A percentile compares a stretch with the other conserved stretches of the same genome.
These are phyloP conservation scores for Diatrype stigma DNA, from an alignment of 2,329 filamentous ascomycete species.

Conservation along the genomic window DNA sequence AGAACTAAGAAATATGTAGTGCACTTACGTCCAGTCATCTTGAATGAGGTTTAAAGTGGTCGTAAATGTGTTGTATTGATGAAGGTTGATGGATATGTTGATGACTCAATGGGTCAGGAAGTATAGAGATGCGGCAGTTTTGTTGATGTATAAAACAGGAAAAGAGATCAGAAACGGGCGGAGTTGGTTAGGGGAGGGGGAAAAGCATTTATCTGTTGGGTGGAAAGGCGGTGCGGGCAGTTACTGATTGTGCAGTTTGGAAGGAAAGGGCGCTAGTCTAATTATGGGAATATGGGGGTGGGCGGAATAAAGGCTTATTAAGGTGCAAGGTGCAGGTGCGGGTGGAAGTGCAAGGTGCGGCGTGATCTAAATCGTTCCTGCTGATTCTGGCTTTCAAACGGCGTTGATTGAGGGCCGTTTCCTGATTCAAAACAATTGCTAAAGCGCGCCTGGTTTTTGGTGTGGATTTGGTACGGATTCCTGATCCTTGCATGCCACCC, in stretches of 20 bases:
- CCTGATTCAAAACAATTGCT: not conserved
- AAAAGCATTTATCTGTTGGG: conserved; percentile 14
- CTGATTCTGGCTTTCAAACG: not conserved
- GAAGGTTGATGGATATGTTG: conserved; percentile 22
- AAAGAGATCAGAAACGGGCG: conserved; percentile 13
- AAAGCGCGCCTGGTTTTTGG: not conserved
- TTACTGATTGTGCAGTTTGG: conserved; percentile 27
- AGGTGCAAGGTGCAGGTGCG: no score
- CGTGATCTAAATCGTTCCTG: conserved; percentile 1
- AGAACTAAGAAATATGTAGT: conserved; percentile 13
- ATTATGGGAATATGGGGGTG: not conserved
- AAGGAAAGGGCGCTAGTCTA: conserved; percentile 14
- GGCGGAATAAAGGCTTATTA: not conserved
- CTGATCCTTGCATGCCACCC: not conserved
- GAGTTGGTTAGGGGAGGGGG: conserved; percentile 12
- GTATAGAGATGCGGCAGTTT: conserved; percentile 20
- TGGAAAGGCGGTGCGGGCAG: conserved; percentile 23
- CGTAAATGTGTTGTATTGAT: conserved; percentile 24
- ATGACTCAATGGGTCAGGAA: conserved; percentile 26
- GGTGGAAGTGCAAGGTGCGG: not conserved
- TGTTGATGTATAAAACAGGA: conserved; percentile 25
- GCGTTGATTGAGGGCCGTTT: not conserved
- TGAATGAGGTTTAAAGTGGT: conserved; percentile 36
- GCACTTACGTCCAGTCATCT: conserved; percentile 70
- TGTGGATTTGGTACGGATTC: not conserved